phyloP scores from a whole-genome alignment of 1,284 basidiomycete genomes.

The Puccinia brachypodii region DNA sequence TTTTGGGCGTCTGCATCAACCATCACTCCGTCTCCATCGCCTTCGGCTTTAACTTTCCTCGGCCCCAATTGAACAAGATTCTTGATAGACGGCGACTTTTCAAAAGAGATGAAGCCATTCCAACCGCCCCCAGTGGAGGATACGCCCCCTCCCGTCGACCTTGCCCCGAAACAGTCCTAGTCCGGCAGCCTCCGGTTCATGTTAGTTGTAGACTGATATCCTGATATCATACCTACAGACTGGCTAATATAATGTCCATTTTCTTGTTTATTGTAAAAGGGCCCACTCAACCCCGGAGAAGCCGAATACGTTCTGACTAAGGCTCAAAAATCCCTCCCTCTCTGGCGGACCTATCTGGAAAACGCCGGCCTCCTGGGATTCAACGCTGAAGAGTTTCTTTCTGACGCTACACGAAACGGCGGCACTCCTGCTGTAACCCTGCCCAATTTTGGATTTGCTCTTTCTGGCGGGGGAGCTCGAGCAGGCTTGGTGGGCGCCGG shows the following conservation, averaged over 20 bases:
- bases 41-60: constrained; percentile 5
- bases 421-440: constrained; percentile 13
- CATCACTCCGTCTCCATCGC: not conserved
- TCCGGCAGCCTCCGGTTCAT: constrained; percentile 38
- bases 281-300: constrained; percentile 39
- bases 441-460: constrained; percentile 45
- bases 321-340: constrained; percentile 43
- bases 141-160: constrained; percentile 46
- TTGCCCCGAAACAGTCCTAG: constrained; percentile 35
- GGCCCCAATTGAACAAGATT: not conserved
- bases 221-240: not conserved
- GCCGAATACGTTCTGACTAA: constrained; percentile 26
- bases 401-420: not conserved
- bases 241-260: not conserved
- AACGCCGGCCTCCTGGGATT: constrained; percentile 33
- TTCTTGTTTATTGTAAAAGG: not conserved
- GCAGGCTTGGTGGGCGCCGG: constrained; percentile 44
- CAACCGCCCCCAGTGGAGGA: constrained; percentile 43
- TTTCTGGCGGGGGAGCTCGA: constrained; percentile 47
- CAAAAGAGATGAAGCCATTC: constrained; percentile 47
- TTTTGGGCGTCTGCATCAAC: not conserved
- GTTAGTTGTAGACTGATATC: constrained; percentile 1
- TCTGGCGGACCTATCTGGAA: constrained; percentile 42
- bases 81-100: constrained; percentile 24
- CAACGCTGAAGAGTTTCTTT: constrained; percentile 37